Base-by-base conservation (phyloP, 306 rosid genomes). In the Prunus mongolica region DNA sequence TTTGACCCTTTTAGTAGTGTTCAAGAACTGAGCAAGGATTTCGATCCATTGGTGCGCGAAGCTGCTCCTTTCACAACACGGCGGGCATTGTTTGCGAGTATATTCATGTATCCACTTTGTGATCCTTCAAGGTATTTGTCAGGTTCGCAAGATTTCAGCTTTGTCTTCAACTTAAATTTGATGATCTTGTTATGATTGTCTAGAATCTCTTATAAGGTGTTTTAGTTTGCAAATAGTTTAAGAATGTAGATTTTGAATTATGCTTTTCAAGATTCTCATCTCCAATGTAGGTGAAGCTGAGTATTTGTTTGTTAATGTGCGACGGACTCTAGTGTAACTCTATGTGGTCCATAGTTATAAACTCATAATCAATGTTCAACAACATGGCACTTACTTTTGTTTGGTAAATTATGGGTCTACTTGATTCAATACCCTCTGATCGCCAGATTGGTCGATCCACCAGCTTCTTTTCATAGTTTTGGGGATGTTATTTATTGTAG, bases 91-190 rank as follows among this genome's bases (percentile, higher is more conserved):
- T 76, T 95, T 79, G 88, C 91, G 65, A 88, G 92, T 83, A 84
- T 89, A 77, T 81, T 86, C 60, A 50, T 88, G 91, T 84, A 20
- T 85, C 83, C 92, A 14, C 74, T 82, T 80, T 88, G 79, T 71
- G 77, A 80, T 75, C 86, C 97, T 88, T 92, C 99, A 83, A 95
- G 99, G 99, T 92, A 90, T 86, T 90, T 86, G 57, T 78, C 92
- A 89, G 98, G 97, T 93, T 82, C 78, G 97, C 92, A 85, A 88
- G 62, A 75, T 87, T 88, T 91, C 87, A 63, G 82, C 85, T 85
- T 86, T 67, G 11, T 45, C 70, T 16, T 72, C 24, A 27, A 76
- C 51, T 54, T 18, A 15, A 72, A 7, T 73, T 8, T 14, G 66
- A 38, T 38, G 54, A 72, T 20, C 3, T 71, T 18, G 9, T 20